Conservation (phyloP, 176 grass and related monocot species). For the Musa schizocarpa region DNA sequence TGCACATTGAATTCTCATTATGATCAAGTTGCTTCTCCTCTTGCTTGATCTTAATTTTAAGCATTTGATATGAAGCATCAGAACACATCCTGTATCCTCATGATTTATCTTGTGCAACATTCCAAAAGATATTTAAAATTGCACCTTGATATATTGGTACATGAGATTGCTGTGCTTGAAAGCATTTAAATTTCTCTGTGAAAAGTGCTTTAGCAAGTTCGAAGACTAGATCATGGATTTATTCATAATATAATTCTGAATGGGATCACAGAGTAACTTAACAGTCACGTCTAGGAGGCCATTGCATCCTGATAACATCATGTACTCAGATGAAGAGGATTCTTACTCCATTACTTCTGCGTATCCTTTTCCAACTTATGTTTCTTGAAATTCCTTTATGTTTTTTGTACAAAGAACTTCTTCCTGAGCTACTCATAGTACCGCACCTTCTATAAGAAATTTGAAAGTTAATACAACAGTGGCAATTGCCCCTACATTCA, state of each 20-base stretch:
- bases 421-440: constrained; percentile 55
- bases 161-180: not conserved
- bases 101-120: not conserved
- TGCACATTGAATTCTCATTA: too few relatives aligned
- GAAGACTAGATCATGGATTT: not conserved
- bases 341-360: constrained; percentile 53
- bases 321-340: constrained; percentile 47
- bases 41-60: not conserved
- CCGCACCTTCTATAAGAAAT: constrained; percentile 34
- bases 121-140: not conserved
- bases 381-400: not conserved
- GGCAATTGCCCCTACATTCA: constrained; percentile 41
- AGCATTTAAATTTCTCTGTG: not conserved
- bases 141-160: not conserved
- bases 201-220: not conserved
- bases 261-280: constrained; percentile 28
- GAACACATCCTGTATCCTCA: not conserved
- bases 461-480: constrained; percentile 46
- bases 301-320: constrained; percentile 26
- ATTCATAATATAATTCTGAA: not conserved
- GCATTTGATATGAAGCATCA: too few relatives aligned
- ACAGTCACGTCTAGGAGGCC: constrained; percentile 31
- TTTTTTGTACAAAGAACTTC: constrained; percentile 8
- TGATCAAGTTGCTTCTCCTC: not conserved
- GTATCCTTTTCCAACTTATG: constrained; percentile 47